Evolutionary conservation across 1,284 basidiomycete species (phyloP).

Genomic region (Ceratobasidium papillatum): DNA sequence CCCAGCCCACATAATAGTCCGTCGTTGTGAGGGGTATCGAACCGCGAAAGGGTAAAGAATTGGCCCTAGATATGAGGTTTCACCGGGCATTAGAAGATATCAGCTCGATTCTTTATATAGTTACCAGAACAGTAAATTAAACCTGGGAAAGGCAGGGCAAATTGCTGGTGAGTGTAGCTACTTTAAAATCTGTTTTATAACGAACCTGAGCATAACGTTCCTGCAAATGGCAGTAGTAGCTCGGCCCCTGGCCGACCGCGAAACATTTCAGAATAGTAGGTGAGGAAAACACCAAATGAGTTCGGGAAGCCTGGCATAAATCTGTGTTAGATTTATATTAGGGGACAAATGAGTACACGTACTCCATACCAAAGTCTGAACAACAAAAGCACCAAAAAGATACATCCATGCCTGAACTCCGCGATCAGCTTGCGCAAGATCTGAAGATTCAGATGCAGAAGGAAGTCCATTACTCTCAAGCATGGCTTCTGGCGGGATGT

Average conservation of each 20-base stretch:
- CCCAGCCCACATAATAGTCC: slow-evolving; percentile 51
- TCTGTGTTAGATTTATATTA: background rate
- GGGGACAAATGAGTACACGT: background rate
- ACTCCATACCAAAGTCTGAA: slow-evolving; percentile 55
- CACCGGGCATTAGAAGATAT: background rate
- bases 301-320: slow-evolving; percentile 50
- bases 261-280: slow-evolving; percentile 50
- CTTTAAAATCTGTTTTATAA: background rate
- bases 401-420: slow-evolving; percentile 44
- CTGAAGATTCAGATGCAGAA: background rate
- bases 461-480: background rate
- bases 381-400: slow-evolving; percentile 52
- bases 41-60: slow-evolving; percentile 48
- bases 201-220: slow-evolving; percentile 50
- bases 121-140: slow-evolving; percentile 53
- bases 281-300: slow-evolving; percentile 53
- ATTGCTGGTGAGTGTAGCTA: background rate
- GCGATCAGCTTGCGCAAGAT: slow-evolving; percentile 23
- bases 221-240: slow-evolving; percentile 52
- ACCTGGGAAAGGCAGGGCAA: background rate
- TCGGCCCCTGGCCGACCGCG: slow-evolving; percentile 48
- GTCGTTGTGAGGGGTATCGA: slow-evolving; percentile 51
- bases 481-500: background rate
- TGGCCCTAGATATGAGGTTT: slow-evolving; percentile 33
- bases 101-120: slow-evolving; percentile 26